Percentiles rank a stretch among this genome's conserved stretches.
Evolutionary conservation across 2,329 filamentous ascomycete genomes (phyloP).

Genomic region (Fusarium guadeloupense): DNA sequence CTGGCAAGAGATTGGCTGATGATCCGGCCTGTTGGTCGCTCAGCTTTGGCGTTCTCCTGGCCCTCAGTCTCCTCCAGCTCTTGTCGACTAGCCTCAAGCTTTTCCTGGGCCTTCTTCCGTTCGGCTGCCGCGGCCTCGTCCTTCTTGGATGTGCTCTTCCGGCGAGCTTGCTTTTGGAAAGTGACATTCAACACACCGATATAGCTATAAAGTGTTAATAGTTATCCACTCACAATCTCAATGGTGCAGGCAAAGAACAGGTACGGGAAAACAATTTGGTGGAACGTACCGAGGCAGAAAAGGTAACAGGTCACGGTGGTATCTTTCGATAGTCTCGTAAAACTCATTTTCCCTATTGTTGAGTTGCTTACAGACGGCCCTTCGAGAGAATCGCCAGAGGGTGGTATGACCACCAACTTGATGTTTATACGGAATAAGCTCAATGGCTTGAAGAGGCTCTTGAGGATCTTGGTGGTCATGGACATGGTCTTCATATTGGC

Average conservation of each 20-base stretch:
- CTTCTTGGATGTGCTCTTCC: slow-evolving; percentile 64
- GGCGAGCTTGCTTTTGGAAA: slow-evolving; percentile 83
- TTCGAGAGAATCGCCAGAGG: slow-evolving; percentile 92
- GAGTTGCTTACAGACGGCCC: slow-evolving; percentile 96
- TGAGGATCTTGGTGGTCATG: slow-evolving; percentile 62
- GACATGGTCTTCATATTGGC: slow-evolving; percentile 58
- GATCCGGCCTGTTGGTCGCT: slow-evolving; percentile 51
- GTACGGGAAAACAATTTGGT: slow-evolving; percentile 10
- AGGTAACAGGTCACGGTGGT: slow-evolving; percentile 87
- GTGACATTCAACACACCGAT: slow-evolving; percentile 97
- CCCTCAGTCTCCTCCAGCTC: slow-evolving; percentile 29
- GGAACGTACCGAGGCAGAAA: slow-evolving; percentile 82
- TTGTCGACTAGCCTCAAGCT: slow-evolving; percentile 31
- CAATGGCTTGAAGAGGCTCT: slow-evolving; percentile 85
- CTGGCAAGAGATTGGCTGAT: slow-evolving; percentile 81
- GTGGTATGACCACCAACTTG: slow-evolving; percentile 98
- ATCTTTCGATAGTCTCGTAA: slow-evolving; percentile 93
- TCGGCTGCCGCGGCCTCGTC: slow-evolving; percentile 55
- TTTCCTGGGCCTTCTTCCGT: slow-evolving; percentile 49
- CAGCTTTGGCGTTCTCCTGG: slow-evolving; percentile 13
- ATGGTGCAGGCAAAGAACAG: not conserved
- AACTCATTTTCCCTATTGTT: slow-evolving; percentile 99
- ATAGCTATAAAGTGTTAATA: slow-evolving; percentile 68
- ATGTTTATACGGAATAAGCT: slow-evolving; percentile 95
- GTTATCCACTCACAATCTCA: not conserved